A percentile compares a stretch with the other conserved stretches of the same genome.
Conservation (phyloP, 345 rosid genomes). For the Moringa oleifera region DNA sequence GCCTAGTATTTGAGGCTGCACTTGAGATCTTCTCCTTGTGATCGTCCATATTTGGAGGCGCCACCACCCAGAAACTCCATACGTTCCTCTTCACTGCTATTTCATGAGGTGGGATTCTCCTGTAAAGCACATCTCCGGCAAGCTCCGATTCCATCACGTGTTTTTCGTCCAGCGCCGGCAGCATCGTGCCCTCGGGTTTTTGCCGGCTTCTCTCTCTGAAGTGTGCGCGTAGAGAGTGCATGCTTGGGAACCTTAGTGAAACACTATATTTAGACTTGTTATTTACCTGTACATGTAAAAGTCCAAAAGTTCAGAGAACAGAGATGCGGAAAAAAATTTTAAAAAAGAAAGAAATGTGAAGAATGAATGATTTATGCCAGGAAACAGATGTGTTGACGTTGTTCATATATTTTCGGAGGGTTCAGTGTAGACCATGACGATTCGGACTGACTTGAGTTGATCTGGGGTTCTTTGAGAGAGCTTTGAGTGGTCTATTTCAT, state of each 20-base stretch:
- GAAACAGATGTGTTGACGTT: neutral
- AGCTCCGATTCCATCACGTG: slow-evolving; percentile 40
- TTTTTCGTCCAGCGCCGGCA: slow-evolving; percentile 73
- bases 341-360: neutral
- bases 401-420: neutral
- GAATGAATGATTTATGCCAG: slow-evolving; percentile 1
- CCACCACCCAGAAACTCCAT: slow-evolving; percentile 64
- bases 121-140: slow-evolving; percentile 59
- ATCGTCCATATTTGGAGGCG: slow-evolving; percentile 17
- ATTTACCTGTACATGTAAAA: slow-evolving; percentile 46
- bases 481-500: slow-evolving; percentile 62
- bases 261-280: slow-evolving; percentile 53
- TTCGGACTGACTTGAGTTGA: slow-evolving; percentile 49
- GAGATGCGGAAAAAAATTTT: too few species aligned
- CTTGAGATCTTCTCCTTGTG: slow-evolving; percentile 7
- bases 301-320: too few species aligned
- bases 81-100: slow-evolving; percentile 32
- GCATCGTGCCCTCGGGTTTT: slow-evolving; percentile 27
- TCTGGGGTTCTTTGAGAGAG: slow-evolving; percentile 49
- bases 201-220: slow-evolving; percentile 30
- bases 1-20: slow-evolving; percentile 18
- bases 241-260: slow-evolving; percentile 68
- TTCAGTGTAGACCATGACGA: slow-evolving; percentile 56
- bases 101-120: slow-evolving; percentile 52
- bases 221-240: slow-evolving; percentile 43